A percentile compares a stretch with the other conserved stretches of the same genome.
These are phyloP conservation scores for Saccharomycopsis crataegensis DNA, from an alignment of 1,139 yeast species.

Conservation along the genomic window DNA sequence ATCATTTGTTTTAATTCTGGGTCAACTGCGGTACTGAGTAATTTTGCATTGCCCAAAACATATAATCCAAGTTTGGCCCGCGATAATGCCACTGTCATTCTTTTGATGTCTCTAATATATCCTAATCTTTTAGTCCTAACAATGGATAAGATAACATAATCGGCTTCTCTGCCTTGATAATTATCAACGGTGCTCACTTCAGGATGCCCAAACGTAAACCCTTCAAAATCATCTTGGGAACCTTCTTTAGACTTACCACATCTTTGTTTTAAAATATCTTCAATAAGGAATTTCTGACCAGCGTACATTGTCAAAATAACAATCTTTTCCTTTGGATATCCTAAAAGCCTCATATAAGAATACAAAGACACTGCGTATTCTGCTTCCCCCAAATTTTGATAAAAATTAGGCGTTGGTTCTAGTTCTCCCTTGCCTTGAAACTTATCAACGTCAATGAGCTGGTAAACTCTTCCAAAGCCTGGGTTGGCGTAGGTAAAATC, in stretches of 20 bases:
- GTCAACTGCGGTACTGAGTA: background rate
- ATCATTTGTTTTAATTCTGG: background rate
- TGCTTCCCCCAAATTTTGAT: conserved; percentile 46
- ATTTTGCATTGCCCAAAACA: conserved; percentile 26
- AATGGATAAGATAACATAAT: conserved; percentile 29
- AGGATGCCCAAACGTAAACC: conserved; percentile 28
- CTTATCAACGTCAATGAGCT: conserved; percentile 32
- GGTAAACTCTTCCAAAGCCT: conserved; percentile 35
- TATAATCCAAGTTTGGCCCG: conserved; percentile 31
- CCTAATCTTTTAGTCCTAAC: conserved; percentile 23
- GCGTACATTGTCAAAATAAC: conserved; percentile 36
- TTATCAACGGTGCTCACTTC: conserved; percentile 27
- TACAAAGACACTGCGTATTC: conserved; percentile 42
- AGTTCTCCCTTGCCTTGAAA: conserved; percentile 26
- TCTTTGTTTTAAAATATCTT: conserved; percentile 25
- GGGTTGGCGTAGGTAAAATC: background rate
- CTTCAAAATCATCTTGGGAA: conserved; percentile 14
- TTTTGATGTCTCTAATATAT: conserved; percentile 24
- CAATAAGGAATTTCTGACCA: conserved; percentile 32
- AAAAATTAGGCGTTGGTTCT: conserved; percentile 25
- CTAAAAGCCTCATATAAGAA: conserved; percentile 40
- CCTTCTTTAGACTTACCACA: conserved; percentile 20
- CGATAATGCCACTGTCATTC: conserved; percentile 27
- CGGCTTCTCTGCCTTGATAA: conserved; percentile 27
- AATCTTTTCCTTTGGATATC: conserved; percentile 32